Evolutionary conservation across 306 rosid genomes (phyloP).

Genomic region (Chamaecrista fasciculata): DNA sequence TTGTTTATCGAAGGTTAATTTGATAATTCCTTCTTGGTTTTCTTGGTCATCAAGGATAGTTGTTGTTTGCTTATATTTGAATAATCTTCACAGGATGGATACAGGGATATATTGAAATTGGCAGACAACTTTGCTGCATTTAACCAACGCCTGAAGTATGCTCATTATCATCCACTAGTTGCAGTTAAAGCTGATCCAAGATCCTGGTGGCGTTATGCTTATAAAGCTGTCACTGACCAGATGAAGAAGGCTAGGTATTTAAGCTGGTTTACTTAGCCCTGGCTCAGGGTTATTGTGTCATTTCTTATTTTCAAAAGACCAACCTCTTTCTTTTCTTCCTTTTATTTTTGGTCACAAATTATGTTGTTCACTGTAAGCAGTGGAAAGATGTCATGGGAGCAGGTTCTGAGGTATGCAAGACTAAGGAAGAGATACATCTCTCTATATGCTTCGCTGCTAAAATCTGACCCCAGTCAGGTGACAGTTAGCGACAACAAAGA

Average conservation of each 20-base stretch:
- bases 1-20: slow-evolving; percentile 79
- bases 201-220: slow-evolving; percentile 95
- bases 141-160: slow-evolving; percentile 87
- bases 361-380: slow-evolving; percentile 48
- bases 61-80: slow-evolving; percentile 2
- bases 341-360: slow-evolving; percentile 21
- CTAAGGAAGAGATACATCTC: slow-evolving; percentile 82
- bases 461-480: slow-evolving; percentile 73
- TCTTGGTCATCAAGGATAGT: slow-evolving; percentile 8
- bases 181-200: slow-evolving; percentile 69
- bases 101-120: slow-evolving; percentile 70
- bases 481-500: slow-evolving; percentile 67
- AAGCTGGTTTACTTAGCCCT: background rate
- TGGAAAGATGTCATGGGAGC: slow-evolving; percentile 96
- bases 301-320: background rate
- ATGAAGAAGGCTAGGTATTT: slow-evolving; percentile 88
- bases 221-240: slow-evolving; percentile 79
- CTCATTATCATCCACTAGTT: slow-evolving; percentile 84
- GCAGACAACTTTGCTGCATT: slow-evolving; percentile 94
- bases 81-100: slow-evolving; percentile 72
- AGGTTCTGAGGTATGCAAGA: slow-evolving; percentile 79
- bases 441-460: slow-evolving; percentile 81
- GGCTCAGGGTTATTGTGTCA: background rate
- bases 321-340: background rate
- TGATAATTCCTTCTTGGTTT: slow-evolving; percentile 11